These are phyloP conservation scores for Akanthomyces muscarius DNA, from an alignment of 2,329 filamentous ascomycete genomes.

Conservation along the genomic window DNA sequence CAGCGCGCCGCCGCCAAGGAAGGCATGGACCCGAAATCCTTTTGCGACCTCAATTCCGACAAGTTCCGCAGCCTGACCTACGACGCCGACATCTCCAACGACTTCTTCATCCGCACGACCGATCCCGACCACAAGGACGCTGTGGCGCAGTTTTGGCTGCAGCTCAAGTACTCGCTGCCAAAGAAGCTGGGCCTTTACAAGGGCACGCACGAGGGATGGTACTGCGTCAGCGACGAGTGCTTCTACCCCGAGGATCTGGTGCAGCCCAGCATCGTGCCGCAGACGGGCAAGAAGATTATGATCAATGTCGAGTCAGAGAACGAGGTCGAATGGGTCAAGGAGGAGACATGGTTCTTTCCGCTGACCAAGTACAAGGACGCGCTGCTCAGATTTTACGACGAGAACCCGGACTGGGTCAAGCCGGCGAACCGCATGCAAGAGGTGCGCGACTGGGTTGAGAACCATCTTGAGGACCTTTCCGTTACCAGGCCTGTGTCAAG, in stretches of 20 bases:
- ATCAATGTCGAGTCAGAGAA: slow-evolving; percentile 83
- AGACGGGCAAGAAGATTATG: slow-evolving; percentile 79
- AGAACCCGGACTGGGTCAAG: slow-evolving; percentile 73
- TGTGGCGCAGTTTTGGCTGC: slow-evolving; percentile 84
- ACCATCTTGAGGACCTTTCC: slow-evolving; percentile 80
- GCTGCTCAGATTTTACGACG: slow-evolving; percentile 73
- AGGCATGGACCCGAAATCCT: slow-evolving; percentile 69
- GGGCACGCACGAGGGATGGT: slow-evolving; percentile 89
- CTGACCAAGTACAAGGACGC: slow-evolving; percentile 77
- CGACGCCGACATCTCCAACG: slow-evolving; percentile 66
- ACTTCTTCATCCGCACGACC: slow-evolving; percentile 91
- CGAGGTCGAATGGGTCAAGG: slow-evolving; percentile 90
- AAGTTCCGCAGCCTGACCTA: slow-evolving; percentile 74
- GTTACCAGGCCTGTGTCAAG: slow-evolving; percentile 77
- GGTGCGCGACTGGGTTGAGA: slow-evolving; percentile 70
- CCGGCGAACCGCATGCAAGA: slow-evolving; percentile 72
- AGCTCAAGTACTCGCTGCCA: slow-evolving; percentile 52
- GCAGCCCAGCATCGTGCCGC: slow-evolving; percentile 68
- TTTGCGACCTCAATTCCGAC: slow-evolving; percentile 80
- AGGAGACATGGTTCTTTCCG: slow-evolving; percentile 92
- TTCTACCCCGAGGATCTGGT: slow-evolving; percentile 82
- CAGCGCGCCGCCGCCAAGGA: slow-evolving; percentile 77
- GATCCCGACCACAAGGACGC: slow-evolving; percentile 76
- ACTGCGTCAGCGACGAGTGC: slow-evolving; percentile 92
- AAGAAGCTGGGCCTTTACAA: slow-evolving; percentile 77